Conservation (phyloP, 2,329 filamentous ascomycete genomes). For the Cryphonectria naterciae region DNA sequence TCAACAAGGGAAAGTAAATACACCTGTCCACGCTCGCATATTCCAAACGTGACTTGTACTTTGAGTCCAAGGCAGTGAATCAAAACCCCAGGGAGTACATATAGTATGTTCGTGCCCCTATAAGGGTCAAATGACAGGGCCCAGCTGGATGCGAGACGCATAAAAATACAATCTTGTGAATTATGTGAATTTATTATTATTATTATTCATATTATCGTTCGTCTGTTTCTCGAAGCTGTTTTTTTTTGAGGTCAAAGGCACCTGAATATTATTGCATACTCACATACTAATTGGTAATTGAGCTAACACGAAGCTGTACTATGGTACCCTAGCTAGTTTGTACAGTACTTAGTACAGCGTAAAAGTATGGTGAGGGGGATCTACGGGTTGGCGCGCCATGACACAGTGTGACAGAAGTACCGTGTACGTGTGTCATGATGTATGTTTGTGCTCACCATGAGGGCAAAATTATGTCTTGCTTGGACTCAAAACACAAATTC, state of each 20-base stretch:
- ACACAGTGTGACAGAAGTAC: neutral
- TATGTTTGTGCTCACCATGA: neutral
- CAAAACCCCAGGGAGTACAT: neutral
- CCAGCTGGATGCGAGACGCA: neutral
- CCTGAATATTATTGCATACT: neutral
- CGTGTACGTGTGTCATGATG: neutral
- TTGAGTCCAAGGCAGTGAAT: neutral
- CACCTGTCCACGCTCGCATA: neutral
- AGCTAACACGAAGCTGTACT: neutral
- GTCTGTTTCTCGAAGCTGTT: neutral
- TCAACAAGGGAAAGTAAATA: neutral
- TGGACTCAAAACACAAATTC: neutral
- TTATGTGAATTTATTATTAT: neutral
- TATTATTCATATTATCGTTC: no score
- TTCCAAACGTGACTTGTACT: neutral
- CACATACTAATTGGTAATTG: neutral
- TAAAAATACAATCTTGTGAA: neutral
- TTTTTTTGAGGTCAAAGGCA: neutral
- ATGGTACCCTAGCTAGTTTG: neutral
- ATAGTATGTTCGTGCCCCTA: neutral
- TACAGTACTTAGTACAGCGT: neutral
- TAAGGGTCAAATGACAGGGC: neutral
- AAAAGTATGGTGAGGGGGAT: neutral
- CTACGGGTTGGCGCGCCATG: neutral
- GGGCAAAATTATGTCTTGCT: neutral